Evolutionary conservation across 2,329 filamentous ascomycete genomes (phyloP).

Genomic region (Fusarium liriodendri): DNA sequence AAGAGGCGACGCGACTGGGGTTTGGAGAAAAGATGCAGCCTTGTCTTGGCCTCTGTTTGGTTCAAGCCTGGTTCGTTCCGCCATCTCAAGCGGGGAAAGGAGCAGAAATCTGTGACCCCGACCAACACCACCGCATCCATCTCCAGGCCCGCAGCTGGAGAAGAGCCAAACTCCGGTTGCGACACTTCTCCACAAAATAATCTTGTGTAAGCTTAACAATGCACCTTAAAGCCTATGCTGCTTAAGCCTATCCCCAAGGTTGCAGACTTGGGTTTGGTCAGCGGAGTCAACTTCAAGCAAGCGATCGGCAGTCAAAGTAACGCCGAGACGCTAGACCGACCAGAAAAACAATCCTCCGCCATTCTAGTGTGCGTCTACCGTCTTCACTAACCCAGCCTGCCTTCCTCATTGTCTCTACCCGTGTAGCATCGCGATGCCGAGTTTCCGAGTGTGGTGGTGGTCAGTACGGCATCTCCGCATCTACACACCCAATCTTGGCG

Average conservation of each 20-base stretch:
- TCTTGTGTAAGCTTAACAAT: conserved; percentile 6
- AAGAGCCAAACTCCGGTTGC: not conserved
- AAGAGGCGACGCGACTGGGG: not conserved
- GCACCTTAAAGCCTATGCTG: conserved; percentile 1
- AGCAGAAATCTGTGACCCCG: not conserved
- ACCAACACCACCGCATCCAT: not conserved
- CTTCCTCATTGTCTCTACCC: not conserved
- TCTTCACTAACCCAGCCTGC: not conserved
- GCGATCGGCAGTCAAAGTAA: not conserved
- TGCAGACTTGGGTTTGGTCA: not conserved
- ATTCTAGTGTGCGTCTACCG: not conserved
- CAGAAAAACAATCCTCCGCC: not conserved
- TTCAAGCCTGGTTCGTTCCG: not conserved
- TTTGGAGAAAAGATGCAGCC: not conserved
- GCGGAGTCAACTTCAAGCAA: not conserved
- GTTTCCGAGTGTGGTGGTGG: conserved; percentile 23
- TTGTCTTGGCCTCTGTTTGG: not conserved
- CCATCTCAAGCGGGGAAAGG: not conserved
- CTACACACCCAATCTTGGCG: conserved; percentile 1
- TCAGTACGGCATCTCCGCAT: conserved; percentile 35
- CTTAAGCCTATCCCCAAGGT: not conserved
- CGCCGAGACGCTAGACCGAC: not conserved
- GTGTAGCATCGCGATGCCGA: conserved; percentile 27
- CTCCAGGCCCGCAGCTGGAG: not conserved
- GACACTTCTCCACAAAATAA: not conserved